Base-by-base conservation (phyloP, 2,329 filamentous ascomycete genomes). In the Drechslerella coelobrocha region DNA sequence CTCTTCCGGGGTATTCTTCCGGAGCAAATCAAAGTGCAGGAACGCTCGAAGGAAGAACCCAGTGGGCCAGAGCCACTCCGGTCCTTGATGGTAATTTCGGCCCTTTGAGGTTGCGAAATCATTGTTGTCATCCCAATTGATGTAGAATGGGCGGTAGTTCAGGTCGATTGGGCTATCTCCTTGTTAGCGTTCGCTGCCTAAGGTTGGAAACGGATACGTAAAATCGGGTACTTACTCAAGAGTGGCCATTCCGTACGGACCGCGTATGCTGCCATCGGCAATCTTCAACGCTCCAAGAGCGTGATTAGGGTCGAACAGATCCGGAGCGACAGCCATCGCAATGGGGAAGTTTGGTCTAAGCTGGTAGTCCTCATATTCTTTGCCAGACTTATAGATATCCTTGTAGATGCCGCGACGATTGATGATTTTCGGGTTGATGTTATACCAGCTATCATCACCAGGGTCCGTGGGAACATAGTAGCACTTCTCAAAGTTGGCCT, bases 391-490 rank as follows among this genome's bases (percentile, higher is more conserved):
- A 84, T 97, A 97, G 17, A 97, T 81, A 78, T 99, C 94, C 81
- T 99, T 99, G 86, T 99, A 99, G 77, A 99, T 95, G 72, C 94
- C 95, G 21, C 92, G 87, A 53, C 94, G 90, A 80, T 96, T 95
- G 81, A 97, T 81, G 51, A 97, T 83, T 12, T 81, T 81, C 0
- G 90, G 76, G 79, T 97, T 92, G 75, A 99, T 84, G 73, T 94
- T 90, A 80, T 96, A 92, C 54, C 88, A 81, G 54, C 78, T 77
- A 78, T 96, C 93, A 0, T 96, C 88, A 0, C 84, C 82, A 0
- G 87, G 77, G 34, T 88, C 83, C 12, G 84, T 75, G 0, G 94
- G 94, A 27, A 99, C 83, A 77, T 90, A 97, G 83, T 94, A 99
- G 79, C 90, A 92, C 61, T 88, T 86, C 80, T 99, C 94, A 78